Conservation (phyloP, 1,284 basidiomycete genomes). For the Apiotrichum laibachii region DNA sequence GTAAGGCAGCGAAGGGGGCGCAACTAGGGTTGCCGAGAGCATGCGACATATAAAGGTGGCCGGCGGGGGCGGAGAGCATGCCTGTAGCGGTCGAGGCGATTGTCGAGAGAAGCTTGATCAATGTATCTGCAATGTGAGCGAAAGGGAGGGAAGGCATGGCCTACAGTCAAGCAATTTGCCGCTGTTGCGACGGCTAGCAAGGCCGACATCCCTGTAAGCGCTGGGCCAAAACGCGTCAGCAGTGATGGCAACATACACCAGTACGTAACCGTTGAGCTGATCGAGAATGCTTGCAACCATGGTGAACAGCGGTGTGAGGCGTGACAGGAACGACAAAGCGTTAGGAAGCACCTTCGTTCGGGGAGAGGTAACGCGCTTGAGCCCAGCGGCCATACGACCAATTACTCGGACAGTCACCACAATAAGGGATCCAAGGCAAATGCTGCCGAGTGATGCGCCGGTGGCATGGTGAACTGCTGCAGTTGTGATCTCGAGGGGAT, state of each 20-base stretch:
- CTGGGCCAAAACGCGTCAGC: slow-evolving; percentile 78
- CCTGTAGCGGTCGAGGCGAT: slow-evolving; percentile 72
- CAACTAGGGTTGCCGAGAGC: slow-evolving; percentile 71
- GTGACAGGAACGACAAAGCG: slow-evolving; percentile 53
- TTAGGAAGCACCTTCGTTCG: slow-evolving; percentile 37
- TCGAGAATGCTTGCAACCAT: slow-evolving; percentile 62
- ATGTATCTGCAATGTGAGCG: slow-evolving; percentile 52
- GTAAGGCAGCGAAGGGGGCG: slow-evolving; percentile 70
- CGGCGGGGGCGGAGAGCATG: slow-evolving; percentile 73
- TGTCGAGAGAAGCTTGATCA: slow-evolving; percentile 62
- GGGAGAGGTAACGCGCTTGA: slow-evolving; percentile 38
- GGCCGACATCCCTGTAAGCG: slow-evolving; percentile 63
- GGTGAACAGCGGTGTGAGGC: slow-evolving; percentile 49
- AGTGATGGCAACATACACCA: slow-evolving; percentile 81
- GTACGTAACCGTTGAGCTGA: slow-evolving; percentile 74
- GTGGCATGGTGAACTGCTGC: slow-evolving; percentile 74
- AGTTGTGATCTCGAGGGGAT: slow-evolving; percentile 62
- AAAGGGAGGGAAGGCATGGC: neutral
- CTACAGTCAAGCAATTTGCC: slow-evolving; percentile 49
- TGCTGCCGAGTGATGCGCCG: slow-evolving; percentile 74
- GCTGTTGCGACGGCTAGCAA: slow-evolving; percentile 45
- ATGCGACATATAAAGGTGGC: slow-evolving; percentile 85
- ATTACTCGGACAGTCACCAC: slow-evolving; percentile 62
- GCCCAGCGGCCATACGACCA: slow-evolving; percentile 40
- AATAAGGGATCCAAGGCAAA: slow-evolving; percentile 71